These are phyloP conservation scores for Halocafeteria seosinensis DNA, from an alignment of 108 stramenopile genomes.

Conservation along the genomic window DNA sequence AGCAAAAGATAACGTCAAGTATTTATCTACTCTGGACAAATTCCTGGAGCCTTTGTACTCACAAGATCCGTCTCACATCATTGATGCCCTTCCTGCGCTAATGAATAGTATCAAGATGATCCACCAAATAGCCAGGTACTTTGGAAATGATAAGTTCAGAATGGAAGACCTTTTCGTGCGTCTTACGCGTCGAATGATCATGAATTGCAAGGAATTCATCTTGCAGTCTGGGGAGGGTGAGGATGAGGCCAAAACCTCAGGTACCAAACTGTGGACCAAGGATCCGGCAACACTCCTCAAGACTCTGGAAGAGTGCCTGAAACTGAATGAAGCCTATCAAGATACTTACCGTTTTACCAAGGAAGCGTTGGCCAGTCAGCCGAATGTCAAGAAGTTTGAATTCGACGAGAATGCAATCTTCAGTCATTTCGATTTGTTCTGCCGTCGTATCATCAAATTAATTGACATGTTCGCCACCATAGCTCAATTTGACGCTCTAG, in stretches of 20 bases:
- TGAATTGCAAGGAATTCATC: slow-evolving; percentile 52
- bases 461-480: slow-evolving; percentile 72
- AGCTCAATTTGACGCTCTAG: slow-evolving; percentile 54
- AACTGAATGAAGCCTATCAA: slow-evolving; percentile 66
- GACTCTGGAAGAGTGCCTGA: slow-evolving; percentile 51
- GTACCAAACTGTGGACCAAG: slow-evolving; percentile 52
- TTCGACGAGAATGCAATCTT: slow-evolving; percentile 66
- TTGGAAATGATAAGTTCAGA: slow-evolving; percentile 32
- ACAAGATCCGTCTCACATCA: slow-evolving; percentile 54
- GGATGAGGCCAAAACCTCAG: neutral
- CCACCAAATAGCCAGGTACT: slow-evolving; percentile 62
- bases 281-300: slow-evolving; percentile 49
- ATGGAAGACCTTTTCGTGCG: slow-evolving; percentile 52
- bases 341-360: slow-evolving; percentile 64
- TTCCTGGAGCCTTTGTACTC: slow-evolving; percentile 70
- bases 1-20: slow-evolving; percentile 77
- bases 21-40: slow-evolving; percentile 59
- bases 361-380: slow-evolving; percentile 49
- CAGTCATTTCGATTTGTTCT: slow-evolving; percentile 69
- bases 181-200: slow-evolving; percentile 72
- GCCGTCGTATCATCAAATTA: slow-evolving; percentile 64
- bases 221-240: slow-evolving; percentile 15
- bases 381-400: slow-evolving; percentile 65
- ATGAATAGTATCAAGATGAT: slow-evolving; percentile 82
- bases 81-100: slow-evolving; percentile 67